Base-by-base conservation (phyloP, 139 green algal genomes). In the Tetradesmus lagerheimii region DNA sequence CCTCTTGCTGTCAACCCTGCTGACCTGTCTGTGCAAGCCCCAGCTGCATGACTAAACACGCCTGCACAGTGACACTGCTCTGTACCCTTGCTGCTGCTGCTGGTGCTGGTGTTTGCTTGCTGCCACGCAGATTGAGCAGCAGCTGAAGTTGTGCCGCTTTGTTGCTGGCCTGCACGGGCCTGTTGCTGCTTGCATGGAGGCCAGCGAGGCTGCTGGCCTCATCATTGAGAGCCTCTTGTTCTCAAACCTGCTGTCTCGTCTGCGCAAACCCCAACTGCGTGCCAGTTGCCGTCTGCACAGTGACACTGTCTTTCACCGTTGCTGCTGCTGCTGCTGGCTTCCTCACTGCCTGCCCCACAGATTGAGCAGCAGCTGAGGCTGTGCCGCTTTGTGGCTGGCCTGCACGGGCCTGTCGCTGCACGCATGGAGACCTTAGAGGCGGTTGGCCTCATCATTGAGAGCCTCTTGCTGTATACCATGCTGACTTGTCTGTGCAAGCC, bases 281-380 rank as follows among this genome's bases (percentile, higher is more conserved):
- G n/a, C n/a, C n/a, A n/a, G n/a, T n/a, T n/a, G n/a, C n/a, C n/a
- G n/a, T n/a, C n/a, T n/a, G n/a, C n/a, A n/a, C n/a, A n/a, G n/a
- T n/a, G n/a, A n/a, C n/a, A n/a, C n/a, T n/a, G n/a, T n/a, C n/a
- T n/a, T n/a, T n/a, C n/a, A n/a, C 14, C 79, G 27, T 34, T 71
- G 76, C 37, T 50, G 37, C 76, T 50, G 34, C 76, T n/a, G 37
- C 37, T 29, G 43, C 9, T 50, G n/a, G n/a, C n/a, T n/a, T n/a
- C n/a, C n/a, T n/a, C n/a, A n/a, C n/a, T n/a, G n/a, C n/a, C 29
- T 43, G 27, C 5, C 31, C 27, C 83, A 71, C 90, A 94, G 93
- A 89, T 95, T 23, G 96, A 97, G 87, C 83, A 92, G 82, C 85
- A 93, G 37, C 89, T 97, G 83, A 94, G 95, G 93, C 91, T 95